These are phyloP conservation scores for Claviceps spartinae DNA, from an alignment of 2,329 filamentous ascomycete genomes.

Conservation along the genomic window DNA sequence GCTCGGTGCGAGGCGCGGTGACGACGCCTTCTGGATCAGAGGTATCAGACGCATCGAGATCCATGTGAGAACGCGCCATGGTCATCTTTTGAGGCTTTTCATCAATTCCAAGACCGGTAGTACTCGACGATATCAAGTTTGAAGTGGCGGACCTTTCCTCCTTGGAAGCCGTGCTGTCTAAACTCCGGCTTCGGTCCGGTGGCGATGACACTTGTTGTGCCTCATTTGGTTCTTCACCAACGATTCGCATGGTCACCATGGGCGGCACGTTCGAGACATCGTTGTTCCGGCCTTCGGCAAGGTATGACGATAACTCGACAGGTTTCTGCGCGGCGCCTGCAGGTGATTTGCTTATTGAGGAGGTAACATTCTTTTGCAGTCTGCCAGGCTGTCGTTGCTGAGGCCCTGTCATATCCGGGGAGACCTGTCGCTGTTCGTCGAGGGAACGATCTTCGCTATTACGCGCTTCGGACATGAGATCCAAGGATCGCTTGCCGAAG, in stretches of 20 bases:
- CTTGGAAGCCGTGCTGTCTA: conserved; percentile 17
- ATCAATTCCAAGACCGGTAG: conserved; percentile 26
- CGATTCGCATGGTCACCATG: conserved; percentile 39
- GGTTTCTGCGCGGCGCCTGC: conserved; percentile 17
- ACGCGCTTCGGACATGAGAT: conserved; percentile 30
- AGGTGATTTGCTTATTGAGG: conserved; percentile 26
- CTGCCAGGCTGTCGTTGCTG: conserved; percentile 52
- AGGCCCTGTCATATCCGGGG: conserved; percentile 27
- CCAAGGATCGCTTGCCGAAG: conserved; percentile 48
- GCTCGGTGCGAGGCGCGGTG: not conserved
- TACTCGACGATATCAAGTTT: conserved; percentile 11
- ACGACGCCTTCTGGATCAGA: conserved; percentile 33
- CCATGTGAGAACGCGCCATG: conserved; percentile 44
- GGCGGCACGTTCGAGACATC: conserved; percentile 43
- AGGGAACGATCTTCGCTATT: conserved; percentile 29
- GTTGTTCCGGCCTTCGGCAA: conserved; percentile 33
- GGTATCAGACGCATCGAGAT: conserved; percentile 55
- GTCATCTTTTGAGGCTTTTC: conserved; percentile 36
- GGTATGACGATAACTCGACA: conserved; percentile 28
- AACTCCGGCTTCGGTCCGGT: conserved; percentile 14
- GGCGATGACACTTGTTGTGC: conserved; percentile 22
- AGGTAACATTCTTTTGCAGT: conserved; percentile 51
- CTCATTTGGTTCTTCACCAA: conserved; percentile 39
- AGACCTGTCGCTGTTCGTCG: conserved; percentile 26
- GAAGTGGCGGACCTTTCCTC: conserved; percentile 22